A percentile compares a stretch with the other conserved stretches of the same genome.
Evolutionary conservation across 1,284 basidiomycete genomes (phyloP).

Genomic region (Cryptococcus sp.): DNA sequence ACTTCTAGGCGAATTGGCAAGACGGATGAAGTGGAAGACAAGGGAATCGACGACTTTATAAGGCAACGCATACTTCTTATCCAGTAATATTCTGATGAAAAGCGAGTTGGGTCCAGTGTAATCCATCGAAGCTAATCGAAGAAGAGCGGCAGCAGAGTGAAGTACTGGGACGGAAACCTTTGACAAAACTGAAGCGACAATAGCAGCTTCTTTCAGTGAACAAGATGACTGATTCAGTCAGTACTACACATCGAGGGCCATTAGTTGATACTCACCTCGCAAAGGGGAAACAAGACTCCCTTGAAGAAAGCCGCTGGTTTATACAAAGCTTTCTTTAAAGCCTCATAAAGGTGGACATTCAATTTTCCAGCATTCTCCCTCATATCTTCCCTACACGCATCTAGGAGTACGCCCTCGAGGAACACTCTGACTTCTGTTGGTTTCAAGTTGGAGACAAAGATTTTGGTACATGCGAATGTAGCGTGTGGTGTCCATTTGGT

Average conservation of each 20-base stretch:
- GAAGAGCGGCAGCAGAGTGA: conserved; percentile 91
- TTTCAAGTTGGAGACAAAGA: conserved; percentile 96
- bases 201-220: conserved; percentile 90
- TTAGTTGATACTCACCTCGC: conserved; percentile 61
- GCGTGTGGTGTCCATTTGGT: conserved; percentile 95
- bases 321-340: conserved; percentile 84
- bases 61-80: conserved; percentile 97
- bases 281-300: conserved; percentile 91
- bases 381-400: conserved; percentile 88
- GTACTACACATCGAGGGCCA: background rate
- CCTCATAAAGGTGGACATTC: conserved; percentile 90
- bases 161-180: conserved; percentile 92
- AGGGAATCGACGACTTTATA: conserved; percentile 98
- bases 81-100: conserved; percentile 93
- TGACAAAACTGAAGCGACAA: conserved; percentile 85
- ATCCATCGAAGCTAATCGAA: conserved; percentile 93
- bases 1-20: conserved; percentile 81
- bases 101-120: conserved; percentile 95
- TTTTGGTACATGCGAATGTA: conserved; percentile 86
- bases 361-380: conserved; percentile 69
- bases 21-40: conserved; percentile 95
- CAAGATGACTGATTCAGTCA: conserved; percentile 60
- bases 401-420: conserved; percentile 85
- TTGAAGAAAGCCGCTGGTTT: conserved; percentile 99
- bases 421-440: conserved; percentile 92